Evolutionary conservation across 306 rosid species (phyloP), one percentile per base, ranked within the genome.

Genomic region (Inga leiocalycina): DNA sequence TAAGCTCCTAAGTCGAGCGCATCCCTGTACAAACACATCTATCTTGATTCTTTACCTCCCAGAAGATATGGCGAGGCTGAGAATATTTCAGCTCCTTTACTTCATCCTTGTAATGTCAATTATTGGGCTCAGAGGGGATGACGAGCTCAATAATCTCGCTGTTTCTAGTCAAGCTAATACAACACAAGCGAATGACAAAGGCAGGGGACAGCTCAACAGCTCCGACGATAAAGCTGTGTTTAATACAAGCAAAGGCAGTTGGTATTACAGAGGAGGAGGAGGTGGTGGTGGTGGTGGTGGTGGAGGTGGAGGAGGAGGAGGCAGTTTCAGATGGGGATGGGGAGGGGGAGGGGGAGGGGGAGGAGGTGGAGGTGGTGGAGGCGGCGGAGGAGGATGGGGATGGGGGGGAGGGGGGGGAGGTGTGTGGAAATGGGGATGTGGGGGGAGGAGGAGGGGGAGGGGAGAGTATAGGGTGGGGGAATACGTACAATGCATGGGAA

Each of bases 331-430:
- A 0, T 84, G 91, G 0, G 90, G 15, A 61, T 45, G 91, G 0
- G 83, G 90, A n/a, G 32, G 65, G 0, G 64, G 64, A 6, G 64
- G 64, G 0, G 85, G 89, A 0, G 89, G 96, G 0, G 83, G 90
- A 0, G 80, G 92, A 0, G 89, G 90, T 0, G 91, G 93, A 0
- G 84, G 93, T 0, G 88, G 30, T 27, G 30, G 95, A 0, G 77
- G 93, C 0, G 71, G 91, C 0, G 88, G 88, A 0, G 81, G 92
- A 0, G 88, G 94, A 30, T 85, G 98, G 81, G 89, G 97, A 10
- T 72, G 94, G 8, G 97, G 94, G 2, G 93, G 97, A 15, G 97
- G 97, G 3, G 97, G 98, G 24, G 87, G 93, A 35, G 98, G 97
- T 4, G 81, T 86, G 88, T 88, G 88, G 89, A 88, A 87, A 79